Conservation (phyloP, 1,139 yeast genomes). For the Yamadazyma aaseri region DNA sequence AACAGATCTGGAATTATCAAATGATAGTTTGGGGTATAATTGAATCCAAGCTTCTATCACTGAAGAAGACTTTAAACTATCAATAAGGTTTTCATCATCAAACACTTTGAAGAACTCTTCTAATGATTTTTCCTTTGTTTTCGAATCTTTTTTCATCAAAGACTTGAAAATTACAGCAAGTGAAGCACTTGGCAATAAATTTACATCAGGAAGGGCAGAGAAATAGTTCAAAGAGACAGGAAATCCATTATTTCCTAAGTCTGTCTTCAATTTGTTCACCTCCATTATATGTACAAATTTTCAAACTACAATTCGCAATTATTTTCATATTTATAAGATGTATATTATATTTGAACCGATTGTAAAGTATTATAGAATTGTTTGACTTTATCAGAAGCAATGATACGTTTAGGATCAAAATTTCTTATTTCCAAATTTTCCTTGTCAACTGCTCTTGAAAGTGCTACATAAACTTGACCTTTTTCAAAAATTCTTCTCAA, state of each 20-base stretch:
- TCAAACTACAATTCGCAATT: too few species aligned
- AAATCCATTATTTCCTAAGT: constrained; percentile 51
- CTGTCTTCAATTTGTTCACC: constrained; percentile 11
- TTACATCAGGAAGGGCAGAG: constrained; percentile 74
- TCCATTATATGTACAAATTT: too few species aligned
- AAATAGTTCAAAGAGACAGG: constrained; percentile 73
- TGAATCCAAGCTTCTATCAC: constrained; percentile 73
- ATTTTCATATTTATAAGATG: too few species aligned
- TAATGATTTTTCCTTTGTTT: constrained; percentile 81
- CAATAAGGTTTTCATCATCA: constrained; percentile 15
- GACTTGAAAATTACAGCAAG: constrained; percentile 69
- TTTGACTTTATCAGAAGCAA: constrained; percentile 64
- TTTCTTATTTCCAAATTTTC: constrained; percentile 73
- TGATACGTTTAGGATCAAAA: constrained; percentile 61
- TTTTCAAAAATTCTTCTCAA: constrained; percentile 69
- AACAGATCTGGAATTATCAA: constrained; percentile 67
- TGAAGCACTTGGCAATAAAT: constrained; percentile 54
- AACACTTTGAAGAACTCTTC: constrained; percentile 46
- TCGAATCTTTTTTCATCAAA: constrained; percentile 72
- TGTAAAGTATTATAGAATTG: constrained; percentile 51
- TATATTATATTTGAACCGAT: constrained; percentile 1
- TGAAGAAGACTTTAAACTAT: constrained; percentile 41
- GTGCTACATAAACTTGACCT: constrained; percentile 89
- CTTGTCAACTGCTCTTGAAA: constrained; percentile 81
- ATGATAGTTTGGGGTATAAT: constrained; percentile 72